These are phyloP conservation scores for Ophiognomonia clavigignenti-juglandacearum DNA, from an alignment of 2,329 filamentous ascomycete genomes.

Conservation along the genomic window DNA sequence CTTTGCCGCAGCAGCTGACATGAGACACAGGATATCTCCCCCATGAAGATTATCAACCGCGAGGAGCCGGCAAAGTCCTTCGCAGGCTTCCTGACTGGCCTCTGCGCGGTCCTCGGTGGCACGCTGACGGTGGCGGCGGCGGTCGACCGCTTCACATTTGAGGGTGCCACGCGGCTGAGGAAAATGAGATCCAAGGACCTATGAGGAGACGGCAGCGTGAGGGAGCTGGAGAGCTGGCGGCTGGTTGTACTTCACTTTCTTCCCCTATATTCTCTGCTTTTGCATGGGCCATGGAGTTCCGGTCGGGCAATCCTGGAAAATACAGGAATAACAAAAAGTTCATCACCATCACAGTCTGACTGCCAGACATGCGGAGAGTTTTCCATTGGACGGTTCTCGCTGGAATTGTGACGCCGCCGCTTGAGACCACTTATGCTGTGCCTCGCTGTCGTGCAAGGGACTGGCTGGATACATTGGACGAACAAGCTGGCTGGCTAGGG, in stretches of 20 bases:
- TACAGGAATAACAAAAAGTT: no score
- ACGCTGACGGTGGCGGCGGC: slow-evolving; percentile 94
- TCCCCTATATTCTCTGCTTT: slow-evolving; percentile 6
- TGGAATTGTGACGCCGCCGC: background rate
- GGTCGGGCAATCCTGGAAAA: slow-evolving; percentile 11
- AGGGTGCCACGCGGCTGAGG: slow-evolving; percentile 78
- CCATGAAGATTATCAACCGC: slow-evolving; percentile 98
- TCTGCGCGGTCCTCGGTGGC: slow-evolving; percentile 91
- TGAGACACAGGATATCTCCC: slow-evolving; percentile 75
- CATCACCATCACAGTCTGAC: background rate
- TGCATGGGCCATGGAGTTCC: slow-evolving; percentile 18
- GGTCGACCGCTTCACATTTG: slow-evolving; percentile 85
- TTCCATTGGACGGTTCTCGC: background rate
- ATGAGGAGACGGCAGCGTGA: slow-evolving; percentile 23
- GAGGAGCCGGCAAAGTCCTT: slow-evolving; percentile 88
- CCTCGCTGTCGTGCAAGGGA: background rate
- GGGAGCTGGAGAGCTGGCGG: background rate
- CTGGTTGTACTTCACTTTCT: slow-evolving; percentile 4
- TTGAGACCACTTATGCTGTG: slow-evolving; percentile 6
- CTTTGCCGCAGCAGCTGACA: slow-evolving; percentile 22
- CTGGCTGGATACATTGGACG: background rate
- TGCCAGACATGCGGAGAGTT: background rate
- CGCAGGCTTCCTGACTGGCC: slow-evolving; percentile 84
- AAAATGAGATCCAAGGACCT: slow-evolving; percentile 71
- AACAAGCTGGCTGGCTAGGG: background rate